A percentile compares a stretch with the other conserved stretches of the same genome.
Evolutionary conservation across 345 rosid species (phyloP).

Genomic region (Pistacia integerrima): DNA sequence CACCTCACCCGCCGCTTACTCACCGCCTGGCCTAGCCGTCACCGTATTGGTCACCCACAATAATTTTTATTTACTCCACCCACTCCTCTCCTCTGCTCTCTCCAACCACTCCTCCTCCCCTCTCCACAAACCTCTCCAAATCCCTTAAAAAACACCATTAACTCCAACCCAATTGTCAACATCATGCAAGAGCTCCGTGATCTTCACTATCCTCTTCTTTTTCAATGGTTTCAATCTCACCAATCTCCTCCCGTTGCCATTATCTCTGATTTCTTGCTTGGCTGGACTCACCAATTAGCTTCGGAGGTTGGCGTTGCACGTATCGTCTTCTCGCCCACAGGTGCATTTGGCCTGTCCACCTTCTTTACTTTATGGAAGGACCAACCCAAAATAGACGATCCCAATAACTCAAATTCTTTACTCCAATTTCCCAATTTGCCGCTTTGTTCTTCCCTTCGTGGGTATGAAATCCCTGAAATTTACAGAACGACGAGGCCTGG

Average conservation of each 20-base stretch:
- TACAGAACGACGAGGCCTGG: slow-evolving; percentile 31
- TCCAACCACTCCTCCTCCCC: slow-evolving; percentile 27
- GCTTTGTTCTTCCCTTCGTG: slow-evolving; percentile 37
- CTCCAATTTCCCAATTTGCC: slow-evolving; percentile 38
- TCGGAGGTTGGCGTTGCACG: slow-evolving; percentile 36
- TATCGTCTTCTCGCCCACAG: slow-evolving; percentile 57
- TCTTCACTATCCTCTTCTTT: slow-evolving; percentile 40
- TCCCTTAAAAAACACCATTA: too few species aligned
- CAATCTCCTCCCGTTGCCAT: slow-evolving; percentile 54
- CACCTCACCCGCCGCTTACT: slow-evolving; percentile 57
- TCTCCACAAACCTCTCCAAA: neutral
- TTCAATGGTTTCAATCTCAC: slow-evolving; percentile 42
- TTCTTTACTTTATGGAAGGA: slow-evolving; percentile 27
- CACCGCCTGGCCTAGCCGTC: slow-evolving; percentile 45
- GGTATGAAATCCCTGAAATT: slow-evolving; percentile 35
- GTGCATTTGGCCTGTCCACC: slow-evolving; percentile 39
- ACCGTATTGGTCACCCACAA: slow-evolving; percentile 48
- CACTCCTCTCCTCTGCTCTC: slow-evolving; percentile 31
- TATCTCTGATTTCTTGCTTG: slow-evolving; percentile 60
- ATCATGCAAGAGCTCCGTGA: slow-evolving; percentile 7
- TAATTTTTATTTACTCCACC: slow-evolving; percentile 42
- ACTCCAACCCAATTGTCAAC: too few species aligned
- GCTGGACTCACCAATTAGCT: slow-evolving; percentile 47
- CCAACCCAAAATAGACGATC: slow-evolving; percentile 22
- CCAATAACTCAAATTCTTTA: neutral